These are phyloP conservation scores for Rhexocercosporidium sp. DNA, from an alignment of 2,329 filamentous ascomycete genomes.

Conservation along the genomic window DNA sequence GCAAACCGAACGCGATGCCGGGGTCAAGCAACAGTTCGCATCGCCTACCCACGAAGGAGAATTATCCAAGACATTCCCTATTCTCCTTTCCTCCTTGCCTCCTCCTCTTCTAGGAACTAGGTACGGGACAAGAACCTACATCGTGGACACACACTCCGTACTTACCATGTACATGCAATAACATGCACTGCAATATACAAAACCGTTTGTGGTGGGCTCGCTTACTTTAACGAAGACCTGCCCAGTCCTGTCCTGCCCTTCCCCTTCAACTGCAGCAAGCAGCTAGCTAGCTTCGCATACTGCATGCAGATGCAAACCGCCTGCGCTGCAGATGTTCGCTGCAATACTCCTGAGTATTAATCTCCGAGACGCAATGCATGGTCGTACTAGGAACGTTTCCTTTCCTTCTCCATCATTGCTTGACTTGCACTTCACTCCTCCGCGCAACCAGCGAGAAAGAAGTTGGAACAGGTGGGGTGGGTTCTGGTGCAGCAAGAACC, in stretches of 20 bases:
- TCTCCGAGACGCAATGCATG: conserved; percentile 15
- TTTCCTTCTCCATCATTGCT: not conserved
- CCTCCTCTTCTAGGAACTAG: not conserved
- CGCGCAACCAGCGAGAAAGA: not conserved
- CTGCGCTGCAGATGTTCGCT: not conserved
- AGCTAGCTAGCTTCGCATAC: not conserved
- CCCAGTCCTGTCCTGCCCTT: too few relatives aligned
- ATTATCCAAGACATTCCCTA: not conserved
- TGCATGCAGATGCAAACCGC: not conserved
- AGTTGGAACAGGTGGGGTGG: conserved; percentile 11
- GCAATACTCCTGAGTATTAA: conserved; percentile 14
- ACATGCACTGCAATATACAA: conserved; percentile 10
- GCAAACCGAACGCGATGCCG: not conserved
- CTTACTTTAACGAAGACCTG: too few relatives aligned
- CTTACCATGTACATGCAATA: conserved; percentile 12
- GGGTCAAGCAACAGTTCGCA: not conserved
- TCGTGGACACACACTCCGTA: not conserved
- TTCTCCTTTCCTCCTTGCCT: conserved; percentile 2
- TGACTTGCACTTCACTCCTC: not conserved
- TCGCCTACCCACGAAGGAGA: not conserved
- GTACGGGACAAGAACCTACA: not conserved
- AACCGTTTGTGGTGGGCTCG: not conserved
- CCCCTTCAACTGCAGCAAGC: not conserved
- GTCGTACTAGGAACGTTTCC: not conserved
- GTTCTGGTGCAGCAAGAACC: not conserved